Conservation (phyloP, 179 eudicot species). For the Beta corolliflora region DNA sequence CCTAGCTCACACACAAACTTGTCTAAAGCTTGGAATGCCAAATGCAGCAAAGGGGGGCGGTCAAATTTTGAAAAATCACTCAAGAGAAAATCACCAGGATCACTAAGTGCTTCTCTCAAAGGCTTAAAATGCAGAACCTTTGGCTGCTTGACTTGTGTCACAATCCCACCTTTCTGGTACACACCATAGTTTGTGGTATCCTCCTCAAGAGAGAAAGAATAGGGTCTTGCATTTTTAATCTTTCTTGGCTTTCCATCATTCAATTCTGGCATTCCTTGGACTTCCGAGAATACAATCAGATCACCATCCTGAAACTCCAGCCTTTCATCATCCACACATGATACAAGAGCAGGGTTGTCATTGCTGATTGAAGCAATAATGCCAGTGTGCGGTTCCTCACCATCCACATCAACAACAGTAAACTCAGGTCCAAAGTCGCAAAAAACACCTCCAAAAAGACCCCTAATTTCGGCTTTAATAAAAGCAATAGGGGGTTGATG, state of each 20-base stretch:
- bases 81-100: slow-evolving; percentile 85
- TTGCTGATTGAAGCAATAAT: slow-evolving; percentile 88
- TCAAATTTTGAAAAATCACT: slow-evolving; percentile 90
- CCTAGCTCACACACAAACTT: slow-evolving; percentile 57
- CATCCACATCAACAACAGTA: slow-evolving; percentile 82
- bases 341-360: slow-evolving; percentile 78
- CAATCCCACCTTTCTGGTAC: slow-evolving; percentile 87
- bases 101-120: slow-evolving; percentile 66
- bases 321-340: slow-evolving; percentile 93
- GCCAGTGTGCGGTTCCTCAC: slow-evolving; percentile 90
- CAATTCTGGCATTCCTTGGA: slow-evolving; percentile 82
- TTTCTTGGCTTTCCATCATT: slow-evolving; percentile 95
- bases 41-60: slow-evolving; percentile 76
- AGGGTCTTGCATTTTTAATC: slow-evolving; percentile 65
- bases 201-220: slow-evolving; percentile 79
- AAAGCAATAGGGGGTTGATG: slow-evolving; percentile 92
- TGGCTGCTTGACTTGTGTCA: slow-evolving; percentile 78
- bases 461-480: slow-evolving; percentile 83
- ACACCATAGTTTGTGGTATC: slow-evolving; percentile 71
- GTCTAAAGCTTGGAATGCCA: slow-evolving; percentile 90
- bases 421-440: slow-evolving; percentile 96
- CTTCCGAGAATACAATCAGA: slow-evolving; percentile 81
- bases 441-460: slow-evolving; percentile 81
- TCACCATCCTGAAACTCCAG: slow-evolving; percentile 96
- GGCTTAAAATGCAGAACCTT: slow-evolving; percentile 81